Conservation (phyloP, 2,329 filamentous ascomycete species). For the Zopfia rhizophila region DNA sequence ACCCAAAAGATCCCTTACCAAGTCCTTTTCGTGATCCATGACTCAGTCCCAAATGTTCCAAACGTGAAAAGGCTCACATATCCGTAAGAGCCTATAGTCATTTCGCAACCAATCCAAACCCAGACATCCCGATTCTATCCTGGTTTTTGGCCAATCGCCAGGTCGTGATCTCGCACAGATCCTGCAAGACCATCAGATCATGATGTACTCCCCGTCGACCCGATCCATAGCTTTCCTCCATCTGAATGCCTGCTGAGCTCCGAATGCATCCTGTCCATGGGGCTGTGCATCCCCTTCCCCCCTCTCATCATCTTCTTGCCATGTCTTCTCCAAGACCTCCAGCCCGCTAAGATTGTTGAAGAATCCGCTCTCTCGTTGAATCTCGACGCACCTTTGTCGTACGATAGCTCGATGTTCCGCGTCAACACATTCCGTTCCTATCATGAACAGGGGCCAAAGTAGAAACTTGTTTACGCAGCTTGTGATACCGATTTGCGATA, state of each 20-base stretch:
- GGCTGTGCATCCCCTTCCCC: constrained; percentile 32
- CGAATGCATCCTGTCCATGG: constrained; percentile 31
- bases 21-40: constrained; percentile 19
- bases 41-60: constrained; percentile 9
- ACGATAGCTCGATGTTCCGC: constrained; percentile 82
- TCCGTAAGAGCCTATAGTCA: constrained; percentile 18
- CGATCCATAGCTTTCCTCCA: constrained; percentile 64
- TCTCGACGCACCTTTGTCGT: constrained; percentile 81
- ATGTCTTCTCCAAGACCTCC: constrained; percentile 85
- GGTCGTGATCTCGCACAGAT: too few relatives aligned
- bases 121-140: neutral
- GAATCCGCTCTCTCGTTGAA: constrained; percentile 89
- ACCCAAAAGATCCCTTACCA: constrained; percentile 2
- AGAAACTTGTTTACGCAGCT: constrained; percentile 85
- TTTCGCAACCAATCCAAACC: constrained; percentile 25
- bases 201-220: constrained; percentile 63
- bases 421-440: constrained; percentile 88
- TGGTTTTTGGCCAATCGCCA: constrained; percentile 11
- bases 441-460: constrained; percentile 92
- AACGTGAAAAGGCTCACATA: constrained; percentile 24
- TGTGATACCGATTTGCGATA: constrained; percentile 78
- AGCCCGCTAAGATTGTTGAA: constrained; percentile 91
- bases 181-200: too few relatives aligned
- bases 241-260: constrained; percentile 52
- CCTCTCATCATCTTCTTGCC: constrained; percentile 67